Evolutionary conservation across 805 yeast species (phyloP), one percentile per base, ranked within the genome.

Genomic region (Starmerella roubikii): DNA sequence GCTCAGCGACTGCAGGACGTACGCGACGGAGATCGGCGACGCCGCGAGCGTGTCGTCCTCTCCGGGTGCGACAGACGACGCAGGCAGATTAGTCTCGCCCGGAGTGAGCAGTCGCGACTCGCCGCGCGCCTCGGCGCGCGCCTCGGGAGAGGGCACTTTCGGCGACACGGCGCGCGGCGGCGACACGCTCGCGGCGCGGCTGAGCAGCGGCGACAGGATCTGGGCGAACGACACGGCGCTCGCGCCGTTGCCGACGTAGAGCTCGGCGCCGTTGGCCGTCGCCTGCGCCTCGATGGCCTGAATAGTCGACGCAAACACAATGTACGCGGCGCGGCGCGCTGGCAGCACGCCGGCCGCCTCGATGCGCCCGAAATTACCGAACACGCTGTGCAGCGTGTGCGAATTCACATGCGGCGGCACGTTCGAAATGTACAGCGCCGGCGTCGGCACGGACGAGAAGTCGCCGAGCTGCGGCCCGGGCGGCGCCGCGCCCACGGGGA

Each of bases 141-240:
- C 4, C 24, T 13, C 8, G 21, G 26, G 17, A 9, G 29, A 4
- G 8, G 22, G 17, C 29, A 19, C 36, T 16, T 16, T 9, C 21
- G 21, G 13, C 13, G 9, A 6, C 20, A 18, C 20, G 20, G 32
- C 9, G 15, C 8, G 18, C 32, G 32, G 11, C 20, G 20, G 6
- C 20, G 11, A 4, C 20, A 7, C 20, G 16, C n/a, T 8, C 15
- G 15, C 5, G 20, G 11, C 16, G 19, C 32, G 19, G 24, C 24
- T 22, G 24, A 22, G 24, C 35, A 51, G 47, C 28, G 52, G 31
- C 49, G 43, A 54, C 59, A 41, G 50, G 46, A 84, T 71, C 52
- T 78, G 81, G 3, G 95, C 96, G 66, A 84, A 91, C 0, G 86
- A 82, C 28, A 84, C 82, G 29, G 73, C 64, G 55, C 91, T 73